phyloP scores from a whole-genome alignment of 2,329 filamentous ascomycete genomes.

The Bisporella sp. region DNA sequence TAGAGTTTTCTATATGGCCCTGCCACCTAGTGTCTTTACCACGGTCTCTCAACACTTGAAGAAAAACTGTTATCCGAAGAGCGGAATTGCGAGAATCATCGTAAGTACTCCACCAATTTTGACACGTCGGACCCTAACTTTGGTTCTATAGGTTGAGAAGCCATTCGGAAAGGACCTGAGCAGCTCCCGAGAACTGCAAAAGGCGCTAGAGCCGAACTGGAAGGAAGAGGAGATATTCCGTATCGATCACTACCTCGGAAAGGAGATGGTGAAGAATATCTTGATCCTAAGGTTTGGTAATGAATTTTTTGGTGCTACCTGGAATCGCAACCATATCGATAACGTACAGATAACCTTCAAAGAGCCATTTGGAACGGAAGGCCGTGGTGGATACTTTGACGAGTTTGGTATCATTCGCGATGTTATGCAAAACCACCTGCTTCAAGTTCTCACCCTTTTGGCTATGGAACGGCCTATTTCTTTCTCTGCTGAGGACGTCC shows the following conservation, averaged over 20 bases:
- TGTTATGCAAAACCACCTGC: slow-evolving; percentile 99
- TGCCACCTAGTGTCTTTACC: slow-evolving; percentile 96
- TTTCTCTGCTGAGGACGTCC: slow-evolving; percentile 96
- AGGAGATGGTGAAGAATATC: slow-evolving; percentile 99
- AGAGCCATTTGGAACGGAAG: slow-evolving; percentile 97
- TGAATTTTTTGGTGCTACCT: slow-evolving; percentile 96
- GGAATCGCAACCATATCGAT: slow-evolving; percentile 99
- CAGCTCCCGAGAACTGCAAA: slow-evolving; percentile 90
- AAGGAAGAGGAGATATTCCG: slow-evolving; percentile 98
- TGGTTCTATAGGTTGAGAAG: slow-evolving; percentile 74
- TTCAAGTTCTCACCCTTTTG: slow-evolving; percentile 91
- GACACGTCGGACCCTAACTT: background rate
- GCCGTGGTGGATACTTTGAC: slow-evolving; percentile 96
- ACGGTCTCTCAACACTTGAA: slow-evolving; percentile 96
- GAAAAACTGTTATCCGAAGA: slow-evolving; percentile 90
- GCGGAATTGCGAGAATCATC: slow-evolving; percentile 88
- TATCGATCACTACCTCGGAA: slow-evolving; percentile 98
- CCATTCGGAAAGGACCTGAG: slow-evolving; percentile 95
- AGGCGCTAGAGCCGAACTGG: slow-evolving; percentile 94
- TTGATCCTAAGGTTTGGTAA: slow-evolving; percentile 97
- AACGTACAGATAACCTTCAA: slow-evolving; percentile 99
- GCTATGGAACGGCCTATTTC: slow-evolving; percentile 98
- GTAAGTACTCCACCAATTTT: slow-evolving; percentile 44
- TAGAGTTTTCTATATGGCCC: slow-evolving; percentile 97
- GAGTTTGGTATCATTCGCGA: slow-evolving; percentile 99